Evolutionary conservation across 2,329 filamentous ascomycete genomes (phyloP).

Genomic region (Aspergillus uvarum): DNA sequence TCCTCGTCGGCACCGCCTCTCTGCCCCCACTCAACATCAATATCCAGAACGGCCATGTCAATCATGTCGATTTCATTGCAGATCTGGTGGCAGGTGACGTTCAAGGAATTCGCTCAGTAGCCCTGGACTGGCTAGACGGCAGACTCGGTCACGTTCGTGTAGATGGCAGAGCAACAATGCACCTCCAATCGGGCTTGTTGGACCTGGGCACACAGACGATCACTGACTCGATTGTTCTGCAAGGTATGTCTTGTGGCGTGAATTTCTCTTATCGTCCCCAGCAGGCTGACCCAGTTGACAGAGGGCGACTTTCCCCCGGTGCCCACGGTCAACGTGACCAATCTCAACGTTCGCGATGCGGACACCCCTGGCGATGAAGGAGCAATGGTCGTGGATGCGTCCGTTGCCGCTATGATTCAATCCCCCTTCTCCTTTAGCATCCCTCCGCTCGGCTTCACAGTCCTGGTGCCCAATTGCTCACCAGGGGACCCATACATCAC

Average conservation of each 20-base stretch:
- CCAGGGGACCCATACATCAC: constrained; percentile 70
- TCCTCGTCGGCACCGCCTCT: constrained; percentile 72
- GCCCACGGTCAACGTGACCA: constrained; percentile 79
- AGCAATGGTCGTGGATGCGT: constrained; percentile 78
- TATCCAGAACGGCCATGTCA: constrained; percentile 75
- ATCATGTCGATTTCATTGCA: constrained; percentile 73
- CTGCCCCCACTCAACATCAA: constrained; percentile 74
- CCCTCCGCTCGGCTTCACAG: constrained; percentile 78
- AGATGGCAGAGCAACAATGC: constrained; percentile 69
- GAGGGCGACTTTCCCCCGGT: constrained; percentile 69
- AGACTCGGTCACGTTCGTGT: constrained; percentile 70
- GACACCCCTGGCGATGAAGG: constrained; percentile 53
- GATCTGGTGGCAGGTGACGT: constrained; percentile 74
- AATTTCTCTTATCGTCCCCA: constrained; percentile 18
- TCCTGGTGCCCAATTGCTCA: constrained; percentile 80
- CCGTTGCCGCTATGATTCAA: constrained; percentile 69
- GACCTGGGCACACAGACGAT: constrained; percentile 75
- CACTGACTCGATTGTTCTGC: constrained; percentile 71
- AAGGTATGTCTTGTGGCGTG: constrained; percentile 71
- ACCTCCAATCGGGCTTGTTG: constrained; percentile 75
- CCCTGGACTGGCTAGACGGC: constrained; percentile 85
- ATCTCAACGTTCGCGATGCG: constrained; percentile 75
- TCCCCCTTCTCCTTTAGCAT: constrained; percentile 76
- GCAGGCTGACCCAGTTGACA: constrained; percentile 32
- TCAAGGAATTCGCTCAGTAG: constrained; percentile 73